Conservation (phyloP, 2,329 filamentous ascomycete genomes). For the Fusarium brachygibbosum region DNA sequence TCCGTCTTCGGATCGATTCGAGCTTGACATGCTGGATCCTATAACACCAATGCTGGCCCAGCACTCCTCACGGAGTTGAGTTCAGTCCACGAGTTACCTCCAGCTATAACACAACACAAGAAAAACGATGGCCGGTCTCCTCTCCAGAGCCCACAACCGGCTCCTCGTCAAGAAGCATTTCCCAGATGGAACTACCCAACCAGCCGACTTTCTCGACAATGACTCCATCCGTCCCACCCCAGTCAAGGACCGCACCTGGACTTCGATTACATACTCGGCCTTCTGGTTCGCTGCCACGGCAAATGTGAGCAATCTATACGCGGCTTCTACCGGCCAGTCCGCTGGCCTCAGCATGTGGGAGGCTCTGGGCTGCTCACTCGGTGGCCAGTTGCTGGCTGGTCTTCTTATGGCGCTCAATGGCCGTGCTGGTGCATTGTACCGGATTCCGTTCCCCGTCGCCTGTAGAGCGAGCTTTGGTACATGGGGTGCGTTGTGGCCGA, state of each 20-base stretch:
- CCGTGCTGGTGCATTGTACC: slow-evolving; percentile 7
- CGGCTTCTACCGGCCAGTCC: background rate
- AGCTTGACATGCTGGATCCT: background rate
- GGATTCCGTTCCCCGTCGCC: slow-evolving; percentile 16
- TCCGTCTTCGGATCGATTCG: accelerated
- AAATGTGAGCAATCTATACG: slow-evolving; percentile 13
- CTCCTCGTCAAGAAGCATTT: slow-evolving; percentile 6
- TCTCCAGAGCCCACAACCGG: slow-evolving; percentile 1
- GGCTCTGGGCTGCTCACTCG: slow-evolving; percentile 6
- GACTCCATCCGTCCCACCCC: slow-evolving; percentile 18
- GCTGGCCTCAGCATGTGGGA: slow-evolving; percentile 19
- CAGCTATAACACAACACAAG: accelerated
- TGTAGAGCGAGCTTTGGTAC: slow-evolving; percentile 19
- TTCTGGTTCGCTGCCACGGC: slow-evolving; percentile 10
- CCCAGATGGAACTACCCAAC: background rate
- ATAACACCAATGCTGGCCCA: slow-evolving; percentile 1
- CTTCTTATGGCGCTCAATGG: slow-evolving; percentile 23
- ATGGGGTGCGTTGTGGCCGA: slow-evolving; percentile 22
- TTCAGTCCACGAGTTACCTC: background rate
- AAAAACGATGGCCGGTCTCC: background rate
- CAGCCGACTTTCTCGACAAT: slow-evolving; percentile 24
- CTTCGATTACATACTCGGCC: slow-evolving; percentile 17
- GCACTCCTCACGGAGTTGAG: background rate
- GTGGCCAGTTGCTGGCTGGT: slow-evolving; percentile 14
- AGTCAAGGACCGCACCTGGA: slow-evolving; percentile 20